Base-by-base conservation (phyloP, 2,329 filamentous ascomycete species). In the Arthrinium puccinioides region DNA sequence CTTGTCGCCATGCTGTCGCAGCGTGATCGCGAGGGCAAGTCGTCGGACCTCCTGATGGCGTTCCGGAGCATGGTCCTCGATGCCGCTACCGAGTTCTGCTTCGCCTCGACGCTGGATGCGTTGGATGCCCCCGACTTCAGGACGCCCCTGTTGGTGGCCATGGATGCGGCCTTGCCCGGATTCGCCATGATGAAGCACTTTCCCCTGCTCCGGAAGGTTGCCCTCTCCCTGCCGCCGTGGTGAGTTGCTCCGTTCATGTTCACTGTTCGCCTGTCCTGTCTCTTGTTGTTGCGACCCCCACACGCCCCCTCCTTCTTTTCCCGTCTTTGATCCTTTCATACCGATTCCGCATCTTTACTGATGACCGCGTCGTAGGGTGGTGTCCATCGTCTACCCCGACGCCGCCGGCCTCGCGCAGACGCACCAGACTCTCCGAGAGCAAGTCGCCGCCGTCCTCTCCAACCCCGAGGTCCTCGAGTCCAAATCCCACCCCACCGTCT, bases 401-500 rank as follows among this genome's bases (percentile, higher is more conserved):
- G 11, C 26, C 13, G 33, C 21, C 13, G 33, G 33, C n/a, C 33
- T 36, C 3, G 23, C 24, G 13, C 23, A 21, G 18, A 36, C 33
- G 24, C 33, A 36, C 11, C 10, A 28, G 13, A 36, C 26, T 16
- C 24, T 36, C 6, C 33, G 33, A 9, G 23, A 21, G 7, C 33
- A 36, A 19, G 33, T 36, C 4, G 11, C 16, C 16, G 28, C 24
- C 18, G 19, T 36, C 18, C 26, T 36, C 23, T 11, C 24, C 23
- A 23, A 36, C 24, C 33, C 33, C 8, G 46, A 41, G 5, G 40
- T 37, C 19, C 36, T 37, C 14, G 20, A 41, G 25, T 25, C 37
- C n/a, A 26, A 38, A 5, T 2, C 38, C 11, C 37, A 52, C 18
- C 34, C 40, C 6, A 52, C 53, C 0, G 53, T 49, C 0, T 59